phyloP scores from a whole-genome alignment of 2,329 filamentous ascomycete species.

The Rugonectria rugulosa region DNA sequence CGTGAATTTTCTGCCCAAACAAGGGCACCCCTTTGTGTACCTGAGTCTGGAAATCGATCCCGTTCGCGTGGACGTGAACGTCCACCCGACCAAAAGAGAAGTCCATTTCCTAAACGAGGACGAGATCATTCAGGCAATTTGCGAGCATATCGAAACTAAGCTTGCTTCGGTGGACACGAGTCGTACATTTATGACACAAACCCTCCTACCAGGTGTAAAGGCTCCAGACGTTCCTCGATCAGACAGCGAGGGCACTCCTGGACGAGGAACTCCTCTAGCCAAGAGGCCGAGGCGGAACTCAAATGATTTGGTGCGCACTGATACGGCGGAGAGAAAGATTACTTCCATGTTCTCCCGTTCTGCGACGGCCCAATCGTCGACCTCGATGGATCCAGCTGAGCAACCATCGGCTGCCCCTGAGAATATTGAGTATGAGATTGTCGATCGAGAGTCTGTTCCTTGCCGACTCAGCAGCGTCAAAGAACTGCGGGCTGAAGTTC shows the following conservation, averaged over 20 bases:
- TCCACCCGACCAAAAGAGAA: constrained; percentile 95
- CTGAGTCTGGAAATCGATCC: constrained; percentile 93
- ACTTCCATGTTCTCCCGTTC: constrained; percentile 87
- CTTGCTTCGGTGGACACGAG: constrained; percentile 91
- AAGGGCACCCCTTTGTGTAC: constrained; percentile 92
- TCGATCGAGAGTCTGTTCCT: constrained; percentile 71
- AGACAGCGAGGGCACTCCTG: constrained; percentile 39
- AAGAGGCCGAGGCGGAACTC: constrained; percentile 52
- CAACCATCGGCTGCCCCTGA: constrained; percentile 52
- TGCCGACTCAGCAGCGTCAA: constrained; percentile 87
- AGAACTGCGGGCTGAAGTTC: constrained; percentile 80
- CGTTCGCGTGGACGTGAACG: constrained; percentile 91
- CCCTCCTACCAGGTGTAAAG: constrained; percentile 75
- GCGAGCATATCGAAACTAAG: constrained; percentile 77
- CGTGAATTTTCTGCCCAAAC: constrained; percentile 86
- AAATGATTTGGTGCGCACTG: constrained; percentile 89
- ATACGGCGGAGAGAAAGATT: constrained; percentile 89
- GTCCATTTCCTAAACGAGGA: constrained; percentile 98
- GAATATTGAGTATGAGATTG: constrained; percentile 73
- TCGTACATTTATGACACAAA: constrained; percentile 93
- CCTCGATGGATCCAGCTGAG: constrained; percentile 31
- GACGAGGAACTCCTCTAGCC: constrained; percentile 46
- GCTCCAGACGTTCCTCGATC: constrained; percentile 36
- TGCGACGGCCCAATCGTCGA: constrained; percentile 40
- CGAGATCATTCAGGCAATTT: constrained; percentile 89